These are phyloP conservation scores for Bretschneidera sinensis DNA, from an alignment of 345 rosid species.

Conservation along the genomic window DNA sequence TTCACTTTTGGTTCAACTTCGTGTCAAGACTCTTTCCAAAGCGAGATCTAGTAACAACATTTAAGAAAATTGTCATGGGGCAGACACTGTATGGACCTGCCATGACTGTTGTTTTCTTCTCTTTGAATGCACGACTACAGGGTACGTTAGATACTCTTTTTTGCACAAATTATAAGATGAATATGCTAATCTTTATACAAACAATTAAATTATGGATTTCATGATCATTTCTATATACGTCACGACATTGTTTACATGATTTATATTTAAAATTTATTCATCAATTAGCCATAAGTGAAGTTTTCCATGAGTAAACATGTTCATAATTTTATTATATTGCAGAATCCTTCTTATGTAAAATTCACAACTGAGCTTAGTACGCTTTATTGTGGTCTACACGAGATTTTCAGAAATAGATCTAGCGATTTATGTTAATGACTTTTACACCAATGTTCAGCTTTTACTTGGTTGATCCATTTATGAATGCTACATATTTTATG, in stretches of 20 bases:
- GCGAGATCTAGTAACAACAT: conserved; percentile 62
- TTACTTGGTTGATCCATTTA: too few species aligned
- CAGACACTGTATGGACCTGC: conserved; percentile 66
- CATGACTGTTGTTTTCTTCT: conserved; percentile 75
- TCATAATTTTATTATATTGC: too few species aligned
- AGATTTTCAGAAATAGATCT: too few species aligned
- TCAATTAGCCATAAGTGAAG: too few species aligned
- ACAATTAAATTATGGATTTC: not conserved
- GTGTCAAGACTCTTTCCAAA: conserved; percentile 71
- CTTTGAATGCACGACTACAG: conserved; percentile 59
- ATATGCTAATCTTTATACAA: conserved; percentile 1
- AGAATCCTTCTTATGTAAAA: too few species aligned
- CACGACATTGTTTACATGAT: not conserved
- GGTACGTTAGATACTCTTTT: conserved; percentile 33
- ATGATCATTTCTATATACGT: not conserved
- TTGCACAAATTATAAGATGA: not conserved
- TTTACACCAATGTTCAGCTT: too few species aligned
- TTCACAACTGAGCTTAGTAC: too few species aligned
- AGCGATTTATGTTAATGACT: too few species aligned
- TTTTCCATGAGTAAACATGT: too few species aligned
- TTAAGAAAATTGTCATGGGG: conserved; percentile 87
- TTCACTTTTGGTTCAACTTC: conserved; percentile 83
- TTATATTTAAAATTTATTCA: not conserved
- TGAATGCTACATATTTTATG: not conserved
- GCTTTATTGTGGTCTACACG: too few species aligned